A percentile compares a stretch with the other conserved stretches of the same genome.
Conservation (phyloP, 768 basidiomycete genomes). For the Termitomyces sp. region DNA sequence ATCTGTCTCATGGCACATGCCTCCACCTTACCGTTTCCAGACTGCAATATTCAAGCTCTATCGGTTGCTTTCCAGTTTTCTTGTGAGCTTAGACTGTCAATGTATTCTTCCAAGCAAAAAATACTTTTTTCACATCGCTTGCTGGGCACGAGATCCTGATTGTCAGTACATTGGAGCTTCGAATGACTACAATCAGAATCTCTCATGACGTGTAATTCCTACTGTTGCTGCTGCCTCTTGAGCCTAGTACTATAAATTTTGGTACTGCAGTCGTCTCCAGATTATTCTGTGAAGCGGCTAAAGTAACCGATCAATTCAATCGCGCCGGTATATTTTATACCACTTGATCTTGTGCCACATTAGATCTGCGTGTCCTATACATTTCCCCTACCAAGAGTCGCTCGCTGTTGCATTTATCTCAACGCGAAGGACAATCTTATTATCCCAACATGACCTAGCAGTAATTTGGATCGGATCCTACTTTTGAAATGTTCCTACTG, state of each 20-base stretch:
- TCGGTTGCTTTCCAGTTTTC: neutral
- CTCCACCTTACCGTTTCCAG: neutral
- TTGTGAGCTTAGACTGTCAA: neutral
- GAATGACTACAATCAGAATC: neutral
- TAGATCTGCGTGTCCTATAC: neutral
- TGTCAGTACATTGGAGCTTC: neutral
- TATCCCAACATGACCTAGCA: no score
- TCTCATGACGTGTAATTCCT: neutral
- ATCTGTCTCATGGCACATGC: no score
- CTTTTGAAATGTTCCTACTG: neutral
- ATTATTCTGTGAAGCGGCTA: neutral
- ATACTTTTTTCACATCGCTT: neutral
- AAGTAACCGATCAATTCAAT: neutral
- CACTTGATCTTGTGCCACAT: neutral
- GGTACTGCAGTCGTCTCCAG: no score
- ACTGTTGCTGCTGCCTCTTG: neutral
- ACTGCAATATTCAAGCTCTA: neutral
- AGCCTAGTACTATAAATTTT: neutral
- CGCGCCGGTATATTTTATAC: neutral
- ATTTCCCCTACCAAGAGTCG: neutral
- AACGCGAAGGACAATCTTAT: no score
- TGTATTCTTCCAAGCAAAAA: neutral
- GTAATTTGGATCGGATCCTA: neutral
- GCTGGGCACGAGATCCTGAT: neutral
- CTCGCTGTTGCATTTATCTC: neutral